Percentiles rank a stretch among this genome's conserved stretches.
Conservation (phyloP, 805 yeast species). For the Candida xiaguanensis region DNA sequence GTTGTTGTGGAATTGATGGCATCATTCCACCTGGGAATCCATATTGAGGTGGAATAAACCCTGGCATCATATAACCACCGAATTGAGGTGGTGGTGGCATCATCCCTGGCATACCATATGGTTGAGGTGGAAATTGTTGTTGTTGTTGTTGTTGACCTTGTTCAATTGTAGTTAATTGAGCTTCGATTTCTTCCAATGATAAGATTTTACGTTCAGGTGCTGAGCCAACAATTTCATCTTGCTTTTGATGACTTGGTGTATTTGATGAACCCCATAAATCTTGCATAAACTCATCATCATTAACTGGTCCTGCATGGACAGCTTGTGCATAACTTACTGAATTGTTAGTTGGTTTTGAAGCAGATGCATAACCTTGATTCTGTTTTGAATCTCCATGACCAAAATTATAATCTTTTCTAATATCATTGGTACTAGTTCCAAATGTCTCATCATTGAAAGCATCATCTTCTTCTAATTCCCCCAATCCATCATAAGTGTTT, state of each 20-base stretch:
- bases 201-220: slow-evolving; percentile 44
- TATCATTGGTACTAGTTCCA: slow-evolving; percentile 45
- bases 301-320: slow-evolving; percentile 28
- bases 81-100: slow-evolving; percentile 26
- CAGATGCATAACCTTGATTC: slow-evolving; percentile 7
- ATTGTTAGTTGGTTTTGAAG: slow-evolving; percentile 12
- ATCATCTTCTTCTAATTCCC: slow-evolving; percentile 71
- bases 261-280: slow-evolving; percentile 41
- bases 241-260: slow-evolving; percentile 29
- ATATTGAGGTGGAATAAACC: slow-evolving; percentile 33
- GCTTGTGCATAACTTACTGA: slow-evolving; percentile 41
- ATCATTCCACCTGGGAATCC: slow-evolving; percentile 26
- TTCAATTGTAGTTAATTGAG: slow-evolving; percentile 57
- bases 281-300: slow-evolving; percentile 44
- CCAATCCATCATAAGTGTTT: slow-evolving; percentile 78
- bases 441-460: slow-evolving; percentile 80
- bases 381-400: slow-evolving; percentile 28
- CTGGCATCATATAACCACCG: slow-evolving; percentile 38
- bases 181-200: slow-evolving; percentile 83
- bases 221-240: slow-evolving; percentile 7
- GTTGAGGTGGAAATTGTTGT: slow-evolving; percentile 30
- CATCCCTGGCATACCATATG: slow-evolving; percentile 33
- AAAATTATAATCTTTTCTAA: slow-evolving; percentile 66
- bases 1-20: slow-evolving; percentile 17
- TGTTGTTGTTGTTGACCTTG: slow-evolving; percentile 20